These are phyloP conservation scores for Pinus albicaulis DNA, from an alignment of 75 land plant genomes.

Conservation along the genomic window DNA sequence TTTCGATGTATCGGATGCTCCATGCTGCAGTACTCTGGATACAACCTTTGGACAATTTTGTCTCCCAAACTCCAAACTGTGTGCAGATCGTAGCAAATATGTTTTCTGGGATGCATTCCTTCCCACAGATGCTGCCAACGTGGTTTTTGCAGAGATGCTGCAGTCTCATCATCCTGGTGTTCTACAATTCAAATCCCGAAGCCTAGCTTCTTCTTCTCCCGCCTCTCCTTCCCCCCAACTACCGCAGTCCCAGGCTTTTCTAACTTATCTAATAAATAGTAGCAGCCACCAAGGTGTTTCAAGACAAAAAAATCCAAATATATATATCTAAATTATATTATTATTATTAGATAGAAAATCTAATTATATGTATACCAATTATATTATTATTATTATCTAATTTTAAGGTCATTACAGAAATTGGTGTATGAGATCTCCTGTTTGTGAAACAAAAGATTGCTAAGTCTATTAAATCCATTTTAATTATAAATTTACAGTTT, in stretches of 20 bases:
- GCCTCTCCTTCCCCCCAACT: slow-evolving; percentile 14
- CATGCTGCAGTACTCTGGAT: slow-evolving; percentile 74
- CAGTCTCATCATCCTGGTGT: slow-evolving; percentile 32
- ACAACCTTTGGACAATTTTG: slow-evolving; percentile 76
- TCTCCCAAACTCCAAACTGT: slow-evolving; percentile 47
- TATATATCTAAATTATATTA: no score
- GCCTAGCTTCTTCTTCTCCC: neutral
- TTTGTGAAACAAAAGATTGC: no score
- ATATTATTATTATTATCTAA: no score
- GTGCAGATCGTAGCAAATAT: slow-evolving; percentile 63
- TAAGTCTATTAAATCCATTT: no score
- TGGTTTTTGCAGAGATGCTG: slow-evolving; percentile 59
- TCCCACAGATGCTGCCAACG: slow-evolving; percentile 75
- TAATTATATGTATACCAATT: no score
- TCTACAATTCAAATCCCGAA: slow-evolving; percentile 3
- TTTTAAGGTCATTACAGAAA: no score
- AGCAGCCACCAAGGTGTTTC: no score
- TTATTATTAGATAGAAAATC: no score
- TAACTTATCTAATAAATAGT: no score
- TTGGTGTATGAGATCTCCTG: no score
- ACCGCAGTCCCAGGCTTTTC: neutral
- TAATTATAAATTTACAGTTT: no score
- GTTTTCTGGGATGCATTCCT: slow-evolving; percentile 98
- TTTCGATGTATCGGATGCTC: slow-evolving; percentile 57
- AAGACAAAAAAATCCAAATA: no score